phyloP scores from a whole-genome alignment of 768 basidiomycete species.

The Rhizopogon rudus region DNA sequence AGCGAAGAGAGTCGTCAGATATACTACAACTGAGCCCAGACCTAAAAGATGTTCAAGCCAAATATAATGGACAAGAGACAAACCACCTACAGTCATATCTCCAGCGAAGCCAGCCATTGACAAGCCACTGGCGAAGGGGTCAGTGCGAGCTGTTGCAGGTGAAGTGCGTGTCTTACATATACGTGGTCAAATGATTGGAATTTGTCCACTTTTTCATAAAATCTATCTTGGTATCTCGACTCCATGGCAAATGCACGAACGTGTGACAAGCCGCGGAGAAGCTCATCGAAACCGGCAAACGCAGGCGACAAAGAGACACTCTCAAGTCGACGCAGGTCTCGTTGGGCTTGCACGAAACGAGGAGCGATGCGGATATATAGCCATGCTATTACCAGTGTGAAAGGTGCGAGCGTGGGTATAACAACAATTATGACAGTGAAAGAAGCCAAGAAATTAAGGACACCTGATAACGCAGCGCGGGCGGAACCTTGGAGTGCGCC shows the following conservation, averaged over 20 bases:
- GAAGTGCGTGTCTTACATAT: conserved; percentile 42
- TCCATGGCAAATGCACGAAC: conserved; percentile 74
- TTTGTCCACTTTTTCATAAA: conserved; percentile 56
- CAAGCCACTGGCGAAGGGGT: conserved; percentile 46
- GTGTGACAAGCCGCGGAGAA: conserved; percentile 60
- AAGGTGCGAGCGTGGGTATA: conserved; percentile 60
- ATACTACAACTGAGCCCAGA: conserved; percentile 68
- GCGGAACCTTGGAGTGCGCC: conserved; percentile 53
- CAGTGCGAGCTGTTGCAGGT: not conserved
- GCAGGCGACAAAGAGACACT: conserved; percentile 65
- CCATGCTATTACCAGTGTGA: conserved; percentile 64
- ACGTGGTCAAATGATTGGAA: conserved; percentile 71
- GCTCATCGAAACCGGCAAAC: conserved; percentile 70
- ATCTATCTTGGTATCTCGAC: conserved; percentile 55
- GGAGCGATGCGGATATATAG: conserved; percentile 62
- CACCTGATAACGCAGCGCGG: conserved; percentile 47
- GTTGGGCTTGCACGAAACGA: conserved; percentile 53
- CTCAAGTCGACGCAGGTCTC: conserved; percentile 66
- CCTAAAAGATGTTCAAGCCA: conserved; percentile 27
- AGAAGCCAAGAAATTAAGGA: conserved; percentile 58
- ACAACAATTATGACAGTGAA: conserved; percentile 60
- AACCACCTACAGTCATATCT: conserved; percentile 60
- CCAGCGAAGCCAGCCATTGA: conserved; percentile 66
- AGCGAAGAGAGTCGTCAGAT: conserved; percentile 64
- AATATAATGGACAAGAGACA: not conserved